phyloP scores from a whole-genome alignment of 495 filamentous ascomycete species.

The Penicillium soppii region DNA sequence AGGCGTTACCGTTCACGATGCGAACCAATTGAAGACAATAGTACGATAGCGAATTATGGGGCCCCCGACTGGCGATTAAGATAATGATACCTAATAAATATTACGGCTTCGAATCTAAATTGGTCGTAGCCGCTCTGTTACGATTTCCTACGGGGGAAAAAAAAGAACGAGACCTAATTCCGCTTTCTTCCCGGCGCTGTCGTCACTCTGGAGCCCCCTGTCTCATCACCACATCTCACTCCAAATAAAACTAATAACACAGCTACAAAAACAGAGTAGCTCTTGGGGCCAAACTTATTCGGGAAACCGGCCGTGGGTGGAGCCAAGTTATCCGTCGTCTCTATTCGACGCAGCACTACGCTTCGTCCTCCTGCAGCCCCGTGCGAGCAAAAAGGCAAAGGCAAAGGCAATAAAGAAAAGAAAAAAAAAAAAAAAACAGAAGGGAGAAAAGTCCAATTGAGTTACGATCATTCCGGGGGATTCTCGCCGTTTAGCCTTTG shows the following conservation, averaged over 20 bases:
- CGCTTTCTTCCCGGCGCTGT: not conserved
- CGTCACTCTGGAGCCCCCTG: constrained; percentile 6
- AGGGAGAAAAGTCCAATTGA: constrained; percentile 6
- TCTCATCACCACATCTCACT: constrained; percentile 2
- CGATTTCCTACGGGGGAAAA: not conserved
- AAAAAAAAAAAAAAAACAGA: not conserved
- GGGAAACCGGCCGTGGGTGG: constrained; percentile 18
- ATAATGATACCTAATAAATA: constrained; percentile 3
- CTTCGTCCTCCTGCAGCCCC: constrained; percentile 32
- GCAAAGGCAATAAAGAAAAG: not conserved
- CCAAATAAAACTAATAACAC: not conserved
- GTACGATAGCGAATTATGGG: not conserved
- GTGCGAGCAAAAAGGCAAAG: constrained; percentile 23
- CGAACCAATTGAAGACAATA: constrained; percentile 9
- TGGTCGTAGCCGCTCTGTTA: not conserved
- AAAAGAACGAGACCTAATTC: not conserved
- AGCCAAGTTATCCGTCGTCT: constrained; percentile 2
- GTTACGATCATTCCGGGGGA: constrained; percentile 36
- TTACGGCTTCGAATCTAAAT: not conserved
- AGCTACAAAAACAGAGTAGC: not conserved
- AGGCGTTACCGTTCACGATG: constrained; percentile 4
- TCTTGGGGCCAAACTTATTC: constrained; percentile 15
- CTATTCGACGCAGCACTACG: constrained; percentile 13
- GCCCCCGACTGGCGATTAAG: not conserved
- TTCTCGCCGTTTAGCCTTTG: constrained; percentile 30